Evolutionary conservation across 768 basidiomycete genomes (phyloP).

Genomic region (Gymnopilus junonius): DNA sequence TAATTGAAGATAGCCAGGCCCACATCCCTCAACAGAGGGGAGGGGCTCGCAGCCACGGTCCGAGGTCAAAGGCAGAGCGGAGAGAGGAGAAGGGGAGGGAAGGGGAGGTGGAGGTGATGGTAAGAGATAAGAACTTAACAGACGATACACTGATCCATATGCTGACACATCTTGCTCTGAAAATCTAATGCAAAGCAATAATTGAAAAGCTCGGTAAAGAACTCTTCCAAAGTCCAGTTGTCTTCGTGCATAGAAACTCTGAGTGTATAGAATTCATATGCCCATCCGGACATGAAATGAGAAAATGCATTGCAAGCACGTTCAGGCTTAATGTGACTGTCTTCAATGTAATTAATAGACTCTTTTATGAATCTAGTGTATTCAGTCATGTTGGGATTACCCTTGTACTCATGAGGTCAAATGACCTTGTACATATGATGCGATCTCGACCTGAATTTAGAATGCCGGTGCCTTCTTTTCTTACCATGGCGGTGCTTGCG

Average conservation of each 20-base stretch:
- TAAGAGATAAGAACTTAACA: no score
- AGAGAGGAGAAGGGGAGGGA: no score
- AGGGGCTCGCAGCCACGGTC: no score
- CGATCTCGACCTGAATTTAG: background rate
- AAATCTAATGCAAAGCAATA: conserved; percentile 37
- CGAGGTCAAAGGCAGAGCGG: no score
- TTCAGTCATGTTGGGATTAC: conserved; percentile 3
- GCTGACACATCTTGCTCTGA: conserved; percentile 22
- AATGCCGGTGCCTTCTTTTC: background rate
- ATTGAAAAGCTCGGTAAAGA: conserved; percentile 37
- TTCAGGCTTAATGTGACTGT: conserved; percentile 3
- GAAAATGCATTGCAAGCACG: conserved; percentile 13
- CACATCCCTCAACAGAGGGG: no score
- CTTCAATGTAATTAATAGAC: conserved; percentile 9
- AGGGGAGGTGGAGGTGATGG: no score
- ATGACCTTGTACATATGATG: background rate
- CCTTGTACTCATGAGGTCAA: conserved; percentile 14
- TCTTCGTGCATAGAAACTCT: conserved; percentile 27
- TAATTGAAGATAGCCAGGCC: no score
- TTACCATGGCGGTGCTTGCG: background rate
- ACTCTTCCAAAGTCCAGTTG: conserved; percentile 30
- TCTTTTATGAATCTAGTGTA: conserved; percentile 18
- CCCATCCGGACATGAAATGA: conserved; percentile 9
- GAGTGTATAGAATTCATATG: conserved; percentile 16
- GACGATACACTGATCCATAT: no score